Base-by-base conservation (phyloP, 495 filamentous ascomycete species). In the Aspergillus funiculosus region DNA sequence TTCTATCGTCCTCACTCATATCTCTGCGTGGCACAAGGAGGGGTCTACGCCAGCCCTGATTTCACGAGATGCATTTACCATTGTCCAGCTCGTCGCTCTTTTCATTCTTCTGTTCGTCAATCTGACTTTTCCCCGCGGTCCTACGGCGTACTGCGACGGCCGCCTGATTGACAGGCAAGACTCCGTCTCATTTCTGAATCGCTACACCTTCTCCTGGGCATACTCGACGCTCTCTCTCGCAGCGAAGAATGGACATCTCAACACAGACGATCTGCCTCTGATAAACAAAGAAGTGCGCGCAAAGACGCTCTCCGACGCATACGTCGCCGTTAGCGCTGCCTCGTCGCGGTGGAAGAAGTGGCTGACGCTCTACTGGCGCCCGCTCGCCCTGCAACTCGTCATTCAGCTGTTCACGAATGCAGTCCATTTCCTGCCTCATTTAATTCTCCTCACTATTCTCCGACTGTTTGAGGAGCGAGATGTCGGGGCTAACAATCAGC, bases 191-290 rank as follows among this genome's bases (percentile, higher is more conserved):
- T 76, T 81, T 2, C 59, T 80, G 38, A 67, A 60, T 24, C 72
- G 75, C 25, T 81, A 75, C 56, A 84, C 67, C 21, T 86, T 77
- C 53, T 47, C 53, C 13, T 87, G 83, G 83, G 68, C 74, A 11
- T 49, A 42, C 1, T 47, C 50, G 4, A 39, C 83, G 0, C 71
- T 86, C 22, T 44, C 57, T 0, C 50, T 74, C 24, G 78, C 80
- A 1, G 57, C 62, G n/a, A 66, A 67, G 36, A 78, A 78, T 43
- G 73, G 75, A 27, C 59, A 67, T 21, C 64, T 88, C 2, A 74
- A 83, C 24, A 42, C 79, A 19, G 59, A 64, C 2, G 80, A 85
- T 43, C 57, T 87, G 6, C 69, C 75, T 1, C 64, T 46, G 1
- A 22, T 54, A 10, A 24, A 25, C 2, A 6, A 46, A 6, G 25